Base-by-base conservation (phyloP, 805 yeast species). In the Schizosaccharomyces japonicus region DNA sequence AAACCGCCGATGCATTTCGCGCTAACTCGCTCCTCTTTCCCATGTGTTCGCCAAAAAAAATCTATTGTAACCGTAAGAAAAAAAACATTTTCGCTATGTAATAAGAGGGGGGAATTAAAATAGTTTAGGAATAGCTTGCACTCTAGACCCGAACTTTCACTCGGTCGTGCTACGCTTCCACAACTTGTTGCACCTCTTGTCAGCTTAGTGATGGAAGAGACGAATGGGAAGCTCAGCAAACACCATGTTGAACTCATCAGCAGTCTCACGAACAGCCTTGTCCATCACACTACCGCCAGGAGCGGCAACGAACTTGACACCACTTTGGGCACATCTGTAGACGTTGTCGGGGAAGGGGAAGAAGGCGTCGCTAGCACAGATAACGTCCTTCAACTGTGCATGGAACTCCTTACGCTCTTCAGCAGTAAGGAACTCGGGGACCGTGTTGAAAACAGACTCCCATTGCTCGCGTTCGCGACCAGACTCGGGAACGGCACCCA, bases 281-380 rank as follows among this genome's bases (percentile, higher is more conserved):
- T 90, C 99, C 83, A 83, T 87, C 52, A 90, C 95, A 19, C 95
- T 83, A 50, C 99, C 99, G 47, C 92, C 75, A 50, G 99, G 94
- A 47, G 99, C 98, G 58, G 94, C 92, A 61, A 90, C 72, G 68
- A 69, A 90, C 65, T 82, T 83, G 57, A 85, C 99, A 63, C 99
- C 99, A 17, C 93, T 79, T 70, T 81, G 76, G 47, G 77, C 95
- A 54, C 96, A 96, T 65, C 99, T 77, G 75, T 87, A 84, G 56
- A 90, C 94, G 61, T 90, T 90, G 66, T 90, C 99, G 55, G 96
- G 90, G 90, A 90, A 90, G 66, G 99, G 99, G 93, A 90, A 90
- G 76, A 90, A 90, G 27, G 99, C 99, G 63, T 90, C 99, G 3
- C 95, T 84, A 15, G 95, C 79, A 56, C 85, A 70, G 10, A 96